Base-by-base conservation (phyloP, 805 yeast species). In the Pichia pseudocactophila region DNA sequence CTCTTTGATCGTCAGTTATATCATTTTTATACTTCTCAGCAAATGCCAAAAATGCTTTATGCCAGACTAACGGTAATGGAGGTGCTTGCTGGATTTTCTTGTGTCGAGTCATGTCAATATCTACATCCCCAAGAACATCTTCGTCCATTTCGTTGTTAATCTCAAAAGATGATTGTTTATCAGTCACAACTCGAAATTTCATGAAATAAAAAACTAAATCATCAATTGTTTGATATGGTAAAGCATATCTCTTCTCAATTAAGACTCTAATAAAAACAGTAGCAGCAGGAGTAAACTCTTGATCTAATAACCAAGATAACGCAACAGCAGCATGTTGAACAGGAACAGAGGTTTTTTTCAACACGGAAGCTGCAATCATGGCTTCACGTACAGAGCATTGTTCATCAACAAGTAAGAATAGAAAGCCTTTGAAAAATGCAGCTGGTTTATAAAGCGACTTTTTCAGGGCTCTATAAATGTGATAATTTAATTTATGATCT, bases 1-100 rank as follows among this genome's bases (percentile, higher is more conserved):
- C 98, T 60, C 96, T 76, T 70, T 92, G 99, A 60, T 92, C 99
- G 54, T 87, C 96, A n/a, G 98, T 92, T 45, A 92, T 86, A 69
- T 92, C 98, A 58, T 92, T 90, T 63, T 90, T 92, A 61, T 92
- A 92, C 50, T 96, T 74, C 66, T 89, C 97, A 30, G 97, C 95
- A 68, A 92, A 92, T 2, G 92, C 82, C 44, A 92, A 70, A 58
- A 92, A 83, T 2, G 97, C 90, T 62, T 90, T 95, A 62, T 94
- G 97, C 97, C 98, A 92, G 30, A 90, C 90, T 15, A 92, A 84
- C 7, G 98, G 97, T 58, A 92, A 71, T 39, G 74, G 74, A 20
- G 82, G 78, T n/a, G 69, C 56, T 38, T 59, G 57, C 31, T 49
- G 52, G 4, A 56, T 36, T 40, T 53, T 55, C 36, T 56, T 57